Percentiles rank a stretch among this genome's conserved stretches.
phyloP scores from a whole-genome alignment of 805 yeast genomes.

The Candida anglica region DNA sequence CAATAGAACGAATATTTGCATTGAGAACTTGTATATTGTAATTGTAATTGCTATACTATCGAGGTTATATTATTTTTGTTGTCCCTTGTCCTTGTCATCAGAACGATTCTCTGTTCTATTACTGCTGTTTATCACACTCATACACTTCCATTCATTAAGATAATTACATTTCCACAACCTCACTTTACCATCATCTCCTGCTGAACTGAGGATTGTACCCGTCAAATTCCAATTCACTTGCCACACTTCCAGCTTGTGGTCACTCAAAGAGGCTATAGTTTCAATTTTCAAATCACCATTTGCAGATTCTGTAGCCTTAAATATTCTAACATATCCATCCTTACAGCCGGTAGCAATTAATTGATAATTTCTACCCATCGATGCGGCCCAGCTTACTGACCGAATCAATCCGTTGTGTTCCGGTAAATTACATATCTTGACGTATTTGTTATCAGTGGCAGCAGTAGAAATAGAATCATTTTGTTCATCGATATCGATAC shows the following conservation, averaged over 20 bases:
- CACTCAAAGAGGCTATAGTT: conserved; percentile 62
- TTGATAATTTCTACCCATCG: conserved; percentile 87
- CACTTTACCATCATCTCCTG: conserved; percentile 94
- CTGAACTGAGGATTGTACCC: conserved; percentile 86
- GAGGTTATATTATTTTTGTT: no score
- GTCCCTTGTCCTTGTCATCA: no score
- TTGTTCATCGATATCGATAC: conserved; percentile 2
- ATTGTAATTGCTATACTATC: no score
- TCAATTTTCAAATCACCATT: conserved; percentile 44
- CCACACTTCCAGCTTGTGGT: conserved; percentile 92
- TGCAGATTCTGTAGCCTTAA: conserved; percentile 56
- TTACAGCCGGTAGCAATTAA: conserved; percentile 93
- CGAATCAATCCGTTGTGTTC: conserved; percentile 87
- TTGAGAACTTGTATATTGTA: no score
- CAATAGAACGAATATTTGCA: not conserved
- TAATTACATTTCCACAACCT: conserved; percentile 89
- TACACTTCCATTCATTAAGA: conserved; percentile 82
- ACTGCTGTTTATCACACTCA: conserved; percentile 57
- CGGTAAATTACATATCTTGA: conserved; percentile 60
- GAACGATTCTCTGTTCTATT: no score
- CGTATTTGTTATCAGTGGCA: conserved; percentile 32
- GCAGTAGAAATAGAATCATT: conserved; percentile 1
- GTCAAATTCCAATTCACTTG: conserved; percentile 92
- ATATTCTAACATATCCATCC: conserved; percentile 88
- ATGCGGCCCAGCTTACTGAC: conserved; percentile 94